These are phyloP conservation scores for Rhodamnia rubescens DNA, from an alignment of 345 rosid species.

Conservation along the genomic window DNA sequence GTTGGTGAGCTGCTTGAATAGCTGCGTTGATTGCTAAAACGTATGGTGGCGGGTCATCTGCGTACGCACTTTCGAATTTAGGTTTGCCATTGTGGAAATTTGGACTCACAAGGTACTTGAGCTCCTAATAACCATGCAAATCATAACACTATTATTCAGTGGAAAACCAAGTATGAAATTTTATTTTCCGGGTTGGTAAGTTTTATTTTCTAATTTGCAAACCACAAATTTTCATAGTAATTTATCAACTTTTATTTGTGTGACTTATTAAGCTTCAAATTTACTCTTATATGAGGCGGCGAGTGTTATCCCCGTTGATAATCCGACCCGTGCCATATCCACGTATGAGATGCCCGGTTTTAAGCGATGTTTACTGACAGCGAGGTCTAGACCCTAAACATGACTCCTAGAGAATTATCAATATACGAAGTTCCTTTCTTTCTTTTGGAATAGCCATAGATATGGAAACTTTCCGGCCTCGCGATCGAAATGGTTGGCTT, in stretches of 20 bases:
- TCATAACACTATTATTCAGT: not conserved
- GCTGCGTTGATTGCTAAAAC: not conserved
- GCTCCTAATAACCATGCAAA: not conserved
- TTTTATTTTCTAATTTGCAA: not conserved
- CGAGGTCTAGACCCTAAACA: not conserved
- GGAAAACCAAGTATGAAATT: too few relatives aligned
- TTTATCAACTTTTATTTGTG: not conserved
- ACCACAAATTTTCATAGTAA: not conserved
- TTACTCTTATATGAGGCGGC: not conserved
- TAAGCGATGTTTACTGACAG: not conserved
- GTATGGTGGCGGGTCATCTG: not conserved
- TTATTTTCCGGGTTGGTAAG: not conserved
- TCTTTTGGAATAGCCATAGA: not conserved
- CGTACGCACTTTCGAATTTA: not conserved
- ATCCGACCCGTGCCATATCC: not conserved
- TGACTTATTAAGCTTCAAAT: not conserved
- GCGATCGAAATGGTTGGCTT: not conserved
- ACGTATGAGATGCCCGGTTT: not conserved
- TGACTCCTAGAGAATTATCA: too few relatives aligned
- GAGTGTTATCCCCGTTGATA: not conserved
- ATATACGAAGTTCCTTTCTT: too few relatives aligned
- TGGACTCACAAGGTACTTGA: not conserved
- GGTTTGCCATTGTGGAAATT: not conserved
- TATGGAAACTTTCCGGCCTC: not conserved
- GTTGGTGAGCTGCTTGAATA: not conserved